Conservation (phyloP, 1,139 yeast genomes). For the Diutina sp. region DNA sequence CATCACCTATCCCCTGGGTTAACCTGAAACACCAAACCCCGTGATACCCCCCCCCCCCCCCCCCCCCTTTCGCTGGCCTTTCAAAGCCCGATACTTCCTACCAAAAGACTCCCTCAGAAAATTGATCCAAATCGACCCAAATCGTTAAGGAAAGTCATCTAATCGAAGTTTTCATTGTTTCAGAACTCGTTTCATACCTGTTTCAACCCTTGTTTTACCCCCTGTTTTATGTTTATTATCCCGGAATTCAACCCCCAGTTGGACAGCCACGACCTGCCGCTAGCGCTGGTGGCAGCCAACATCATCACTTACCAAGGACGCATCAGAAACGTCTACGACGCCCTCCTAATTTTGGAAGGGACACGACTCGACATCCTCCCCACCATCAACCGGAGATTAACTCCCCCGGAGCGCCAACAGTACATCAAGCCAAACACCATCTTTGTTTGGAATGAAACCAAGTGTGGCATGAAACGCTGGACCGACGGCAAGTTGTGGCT, state of each 20-base stretch:
- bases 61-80: no score
- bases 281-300: background rate
- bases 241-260: constrained; percentile 8
- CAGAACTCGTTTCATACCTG: no score
- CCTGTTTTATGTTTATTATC: constrained; percentile 8
- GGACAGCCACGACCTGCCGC: background rate
- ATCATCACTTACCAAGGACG: constrained; percentile 41
- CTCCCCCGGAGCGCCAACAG: constrained; percentile 39
- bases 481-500: constrained; percentile 67
- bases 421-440: constrained; percentile 46
- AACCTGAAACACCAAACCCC: no score
- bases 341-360: constrained; percentile 54
- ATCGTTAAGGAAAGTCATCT: no score
- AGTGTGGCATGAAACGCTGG: constrained; percentile 66
- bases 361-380: constrained; percentile 46
- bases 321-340: constrained; percentile 45
- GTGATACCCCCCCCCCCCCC: no score
- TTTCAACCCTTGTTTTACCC: no score
- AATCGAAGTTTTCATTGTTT: no score
- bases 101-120: no score
- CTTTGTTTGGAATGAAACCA: constrained; percentile 60
- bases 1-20: no score
- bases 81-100: no score
- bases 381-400: constrained; percentile 42
- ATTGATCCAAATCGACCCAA: no score